Percentiles rank a stretch among this genome's conserved stretches.
These are phyloP conservation scores for Neocallimastix lanati DNA, from an alignment of 192 early-diverging fungal genomes.

Conservation along the genomic window DNA sequence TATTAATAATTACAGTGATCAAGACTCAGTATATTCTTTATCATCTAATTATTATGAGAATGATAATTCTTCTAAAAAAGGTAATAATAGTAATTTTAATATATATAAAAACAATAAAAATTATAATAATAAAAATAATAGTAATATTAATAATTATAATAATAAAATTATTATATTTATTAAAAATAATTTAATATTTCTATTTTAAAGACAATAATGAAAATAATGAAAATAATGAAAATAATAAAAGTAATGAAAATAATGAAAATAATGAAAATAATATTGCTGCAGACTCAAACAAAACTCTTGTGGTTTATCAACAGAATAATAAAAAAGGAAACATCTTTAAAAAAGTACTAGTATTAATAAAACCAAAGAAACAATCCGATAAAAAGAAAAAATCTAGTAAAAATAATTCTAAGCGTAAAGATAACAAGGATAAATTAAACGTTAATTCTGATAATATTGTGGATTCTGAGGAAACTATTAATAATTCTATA, in stretches of 20 bases:
- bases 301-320: not conserved
- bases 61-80: not conserved
- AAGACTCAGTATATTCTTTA: not conserved
- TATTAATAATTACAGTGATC: not conserved
- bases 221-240: no score
- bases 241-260: no score
- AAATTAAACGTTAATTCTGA: not conserved
- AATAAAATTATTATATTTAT: no score
- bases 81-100: no score
- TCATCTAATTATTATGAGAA: not conserved
- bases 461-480: not conserved
- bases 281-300: not conserved
- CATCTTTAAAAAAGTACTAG: not conserved
- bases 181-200: no score
- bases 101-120: no score
- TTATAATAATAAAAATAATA: not conserved
- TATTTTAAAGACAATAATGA: no score
- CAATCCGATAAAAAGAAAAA: not conserved
- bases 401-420: no score
- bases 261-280: no score
- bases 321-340: not conserved
- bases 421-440: not conserved
- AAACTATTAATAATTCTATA: not conserved
- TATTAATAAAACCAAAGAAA: not conserved
- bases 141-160: not conserved